phyloP scores from a whole-genome alignment of 2,329 filamentous ascomycete genomes.

The Myriosclerotinia scirpicola region DNA sequence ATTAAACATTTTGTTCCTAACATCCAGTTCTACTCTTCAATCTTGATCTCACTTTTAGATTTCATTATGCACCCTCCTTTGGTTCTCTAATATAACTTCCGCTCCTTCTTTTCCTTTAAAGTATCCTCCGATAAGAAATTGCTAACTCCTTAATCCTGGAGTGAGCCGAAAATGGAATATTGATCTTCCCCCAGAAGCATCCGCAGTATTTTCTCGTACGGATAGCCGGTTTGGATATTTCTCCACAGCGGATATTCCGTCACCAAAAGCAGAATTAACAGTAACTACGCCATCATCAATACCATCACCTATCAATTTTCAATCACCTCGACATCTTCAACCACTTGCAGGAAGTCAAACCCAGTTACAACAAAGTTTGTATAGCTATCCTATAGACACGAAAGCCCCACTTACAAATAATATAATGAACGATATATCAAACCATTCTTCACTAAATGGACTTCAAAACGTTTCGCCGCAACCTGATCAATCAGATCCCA shows the following conservation, averaged over 20 bases:
- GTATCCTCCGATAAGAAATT: no score
- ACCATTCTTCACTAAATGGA: not conserved
- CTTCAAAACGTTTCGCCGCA: not conserved
- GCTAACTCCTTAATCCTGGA: no score
- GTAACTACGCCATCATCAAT: conserved; percentile 32
- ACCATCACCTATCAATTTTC: conserved; percentile 31
- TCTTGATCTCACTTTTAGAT: no score
- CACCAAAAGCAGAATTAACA: conserved; percentile 39
- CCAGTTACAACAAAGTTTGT: conserved; percentile 37
- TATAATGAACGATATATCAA: conserved; percentile 1
- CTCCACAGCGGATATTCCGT: conserved; percentile 44
- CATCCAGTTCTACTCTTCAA: no score
- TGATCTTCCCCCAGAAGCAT: conserved; percentile 80
- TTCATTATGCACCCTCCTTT: no score
- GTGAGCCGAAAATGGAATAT: conserved; percentile 89
- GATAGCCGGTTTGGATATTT: conserved; percentile 78
- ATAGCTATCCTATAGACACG: conserved; percentile 31
- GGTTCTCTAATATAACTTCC: no score
- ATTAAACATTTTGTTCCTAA: no score
- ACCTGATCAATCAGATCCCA: conserved; percentile 11
- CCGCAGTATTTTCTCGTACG: conserved; percentile 70
- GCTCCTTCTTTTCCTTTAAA: no score
- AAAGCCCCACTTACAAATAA: not conserved
- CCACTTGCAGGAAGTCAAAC: conserved; percentile 27
- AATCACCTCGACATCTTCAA: conserved; percentile 22